Percentiles rank a stretch among this genome's conserved stretches.
Conservation (phyloP, 352 stramenopile species). For the Thraustochytrium sp. region DNA sequence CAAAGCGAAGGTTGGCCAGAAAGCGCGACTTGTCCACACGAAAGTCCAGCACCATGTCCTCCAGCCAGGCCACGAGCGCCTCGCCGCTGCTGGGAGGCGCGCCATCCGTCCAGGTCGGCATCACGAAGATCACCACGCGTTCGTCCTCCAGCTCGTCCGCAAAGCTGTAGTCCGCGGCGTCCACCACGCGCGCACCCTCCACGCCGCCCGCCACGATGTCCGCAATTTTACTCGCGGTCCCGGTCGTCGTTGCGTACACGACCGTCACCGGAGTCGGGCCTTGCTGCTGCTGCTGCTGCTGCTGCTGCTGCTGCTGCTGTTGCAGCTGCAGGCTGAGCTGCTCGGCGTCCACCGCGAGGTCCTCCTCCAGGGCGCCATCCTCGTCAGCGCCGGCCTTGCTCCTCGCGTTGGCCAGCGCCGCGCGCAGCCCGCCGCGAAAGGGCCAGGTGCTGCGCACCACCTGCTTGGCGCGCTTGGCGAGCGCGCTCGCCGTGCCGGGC, state of each 20-base stretch:
- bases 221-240: slow-evolving; percentile 68
- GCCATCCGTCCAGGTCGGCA: slow-evolving; percentile 75
- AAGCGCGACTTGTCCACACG: slow-evolving; percentile 69
- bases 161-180: slow-evolving; percentile 77
- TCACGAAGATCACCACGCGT: slow-evolving; percentile 66
- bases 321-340: too few species aligned
- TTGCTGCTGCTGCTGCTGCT: too few species aligned
- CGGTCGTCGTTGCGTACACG: slow-evolving; percentile 74
- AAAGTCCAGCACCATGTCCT: slow-evolving; percentile 78
- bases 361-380: too few species aligned
- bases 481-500: too few species aligned
- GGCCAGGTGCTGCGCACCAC: too few species aligned
- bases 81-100: slow-evolving; percentile 64
- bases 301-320: too few species aligned
- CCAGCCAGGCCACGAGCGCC: slow-evolving; percentile 73
- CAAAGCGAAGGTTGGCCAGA: slow-evolving; percentile 65
- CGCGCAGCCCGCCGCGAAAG: too few species aligned
- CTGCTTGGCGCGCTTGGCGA: too few species aligned
- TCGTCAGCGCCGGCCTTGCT: too few species aligned
- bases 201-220: slow-evolving; percentile 66
- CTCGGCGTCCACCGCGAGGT: too few species aligned
- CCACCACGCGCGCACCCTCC: slow-evolving; percentile 70
- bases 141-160: slow-evolving; percentile 77
- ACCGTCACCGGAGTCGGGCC: too few species aligned
- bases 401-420: too few species aligned